These are phyloP conservation scores for Ophiocordyceps camponoti-saundersi DNA, from an alignment of 2,329 filamentous ascomycete species.

Conservation along the genomic window DNA sequence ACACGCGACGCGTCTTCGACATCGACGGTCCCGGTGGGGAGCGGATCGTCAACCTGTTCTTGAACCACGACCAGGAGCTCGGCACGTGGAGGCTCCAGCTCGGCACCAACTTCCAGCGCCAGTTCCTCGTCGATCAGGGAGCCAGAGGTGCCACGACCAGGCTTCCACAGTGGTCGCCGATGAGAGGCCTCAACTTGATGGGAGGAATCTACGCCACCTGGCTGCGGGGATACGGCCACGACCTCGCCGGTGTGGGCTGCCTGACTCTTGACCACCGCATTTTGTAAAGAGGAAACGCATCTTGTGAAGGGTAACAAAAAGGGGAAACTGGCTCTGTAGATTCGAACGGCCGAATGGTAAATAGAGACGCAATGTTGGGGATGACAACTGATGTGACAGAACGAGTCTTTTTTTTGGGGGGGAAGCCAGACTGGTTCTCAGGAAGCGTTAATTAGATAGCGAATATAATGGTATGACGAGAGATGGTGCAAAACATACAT, in stretches of 20 bases:
- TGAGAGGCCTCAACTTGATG: not conserved
- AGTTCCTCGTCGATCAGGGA: not conserved
- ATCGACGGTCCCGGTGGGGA: not conserved
- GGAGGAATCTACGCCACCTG: not conserved
- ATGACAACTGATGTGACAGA: too few relatives aligned
- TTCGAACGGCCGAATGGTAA: too few relatives aligned
- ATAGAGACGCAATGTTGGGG: too few relatives aligned
- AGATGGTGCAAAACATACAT: too few relatives aligned
- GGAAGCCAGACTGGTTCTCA: too few relatives aligned
- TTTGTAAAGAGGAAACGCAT: not conserved
- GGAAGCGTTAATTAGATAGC: too few relatives aligned
- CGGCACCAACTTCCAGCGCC: not conserved
- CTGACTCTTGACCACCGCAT: not conserved
- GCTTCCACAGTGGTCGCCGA: not conserved
- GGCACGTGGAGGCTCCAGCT: not conserved
- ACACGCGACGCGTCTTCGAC: not conserved
- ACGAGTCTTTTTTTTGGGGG: too few relatives aligned
- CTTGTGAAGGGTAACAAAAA: too few relatives aligned
- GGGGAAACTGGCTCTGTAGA: too few relatives aligned
- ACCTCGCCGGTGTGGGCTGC: not conserved
- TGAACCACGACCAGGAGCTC: not conserved
- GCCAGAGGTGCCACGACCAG: not conserved
- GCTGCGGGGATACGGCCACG: not conserved
- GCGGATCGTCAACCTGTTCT: not conserved
- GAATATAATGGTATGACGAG: too few relatives aligned